phyloP scores from a whole-genome alignment of 306 rosid genomes.

The Trichosanthes truncata region DNA sequence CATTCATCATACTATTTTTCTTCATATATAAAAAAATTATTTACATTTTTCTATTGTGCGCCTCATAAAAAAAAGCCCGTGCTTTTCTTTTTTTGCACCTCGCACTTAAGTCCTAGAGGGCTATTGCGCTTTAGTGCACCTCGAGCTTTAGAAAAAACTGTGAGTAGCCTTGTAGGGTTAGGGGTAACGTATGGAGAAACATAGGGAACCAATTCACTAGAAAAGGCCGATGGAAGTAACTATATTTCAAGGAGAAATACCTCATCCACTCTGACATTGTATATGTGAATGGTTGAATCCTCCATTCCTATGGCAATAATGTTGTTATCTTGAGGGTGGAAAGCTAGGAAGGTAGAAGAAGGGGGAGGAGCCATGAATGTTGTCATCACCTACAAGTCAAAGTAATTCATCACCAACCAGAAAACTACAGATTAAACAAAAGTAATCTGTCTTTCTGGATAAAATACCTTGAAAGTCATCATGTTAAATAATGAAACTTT shows the following conservation, averaged over 20 bases:
- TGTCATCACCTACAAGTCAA: conserved; percentile 65
- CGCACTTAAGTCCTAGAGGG: background rate
- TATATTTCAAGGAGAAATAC: conserved; percentile 24
- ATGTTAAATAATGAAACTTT: conserved; percentile 73
- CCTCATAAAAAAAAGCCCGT: too few relatives aligned
- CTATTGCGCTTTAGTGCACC: background rate
- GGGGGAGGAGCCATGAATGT: conserved; percentile 78
- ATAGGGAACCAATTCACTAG: background rate
- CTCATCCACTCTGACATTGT: conserved; percentile 73
- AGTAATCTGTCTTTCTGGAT: background rate
- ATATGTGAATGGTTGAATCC: conserved; percentile 76
- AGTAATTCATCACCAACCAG: conserved; percentile 11
- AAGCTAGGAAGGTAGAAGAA: conserved; percentile 66
- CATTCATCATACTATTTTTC: background rate
- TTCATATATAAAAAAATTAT: too few relatives aligned
- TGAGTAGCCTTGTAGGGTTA: background rate
- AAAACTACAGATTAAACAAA: conserved; percentile 6
- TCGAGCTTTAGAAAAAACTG: too few relatives aligned
- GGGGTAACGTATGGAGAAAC: background rate
- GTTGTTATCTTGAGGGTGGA: conserved; percentile 86
- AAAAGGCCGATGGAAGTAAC: background rate
- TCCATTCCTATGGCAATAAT: conserved; percentile 91
- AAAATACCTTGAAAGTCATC: conserved; percentile 68
- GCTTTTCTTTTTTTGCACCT: too few relatives aligned
- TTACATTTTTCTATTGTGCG: background rate